Base-by-base conservation (phyloP, 306 rosid genomes). In the Rosa multiflora region DNA sequence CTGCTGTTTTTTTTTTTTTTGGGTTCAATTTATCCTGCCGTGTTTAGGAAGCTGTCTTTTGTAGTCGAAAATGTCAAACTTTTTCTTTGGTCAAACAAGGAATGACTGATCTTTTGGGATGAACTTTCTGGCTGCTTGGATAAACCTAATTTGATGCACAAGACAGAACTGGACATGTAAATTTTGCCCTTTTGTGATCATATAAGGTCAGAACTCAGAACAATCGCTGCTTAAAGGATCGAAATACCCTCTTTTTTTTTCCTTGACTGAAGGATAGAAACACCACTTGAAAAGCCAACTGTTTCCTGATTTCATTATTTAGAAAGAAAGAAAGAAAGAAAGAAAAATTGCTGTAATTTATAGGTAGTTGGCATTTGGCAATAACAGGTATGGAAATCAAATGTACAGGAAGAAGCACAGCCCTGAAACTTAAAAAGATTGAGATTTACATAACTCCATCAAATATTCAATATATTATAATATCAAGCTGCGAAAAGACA, bases 401-500 rank as follows among this genome's bases (percentile, higher is more conserved):
- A 26, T 29, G 7, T 37, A 20, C n/a, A 18, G 62, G 39, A 74
- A 21, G 47, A 75, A 62, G 35, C 20, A 55, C 44, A 32, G 12
- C 58, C 43, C 70, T 44, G 78, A 75, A 75, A 39, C 67, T 20
- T 49, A 48, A 14, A 46, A 52, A 52, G 26, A 67, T 51, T 13
- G 75, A 21, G 68, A 56, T 9, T 52, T 21, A 74, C 37, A 52
- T 18, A 39, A 39, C 14, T 67, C 26, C 48, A 67, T 39, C 71
- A 79, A 76, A 58, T 62, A 72, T 35, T 14, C 66, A 66, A 48
- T 76, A 66, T 75, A 67, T 75, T 75, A 67, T 75, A 76, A 71
- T 67, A 84, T 79, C 67, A 78, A 48, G 75, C 52, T 74, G 77
- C 72, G 40, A 67, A 62, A 79, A 56, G 75, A 68, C 73, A 66